Percentiles rank a stretch among this genome's conserved stretches.
Evolutionary conservation across 306 rosid species (phyloP).

Genomic region (Quercus gilva): DNA sequence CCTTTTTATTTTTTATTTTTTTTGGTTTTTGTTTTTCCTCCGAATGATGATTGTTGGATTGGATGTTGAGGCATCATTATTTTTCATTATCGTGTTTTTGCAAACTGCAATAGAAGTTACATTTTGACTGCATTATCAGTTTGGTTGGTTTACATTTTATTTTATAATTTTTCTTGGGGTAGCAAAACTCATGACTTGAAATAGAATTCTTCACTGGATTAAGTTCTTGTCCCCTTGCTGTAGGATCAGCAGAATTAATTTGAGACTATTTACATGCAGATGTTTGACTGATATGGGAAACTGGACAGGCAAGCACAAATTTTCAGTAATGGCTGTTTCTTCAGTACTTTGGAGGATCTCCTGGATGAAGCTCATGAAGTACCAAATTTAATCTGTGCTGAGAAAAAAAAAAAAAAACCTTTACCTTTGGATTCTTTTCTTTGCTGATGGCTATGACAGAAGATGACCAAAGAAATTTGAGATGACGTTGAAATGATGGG

Average conservation of each 20-base stretch:
- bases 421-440: constrained; percentile 24
- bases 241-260: constrained; percentile 14
- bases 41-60: too few species aligned
- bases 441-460: constrained; percentile 21
- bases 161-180: background rate
- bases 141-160: too few species aligned
- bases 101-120: too few species aligned
- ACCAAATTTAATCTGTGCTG: constrained; percentile 29
- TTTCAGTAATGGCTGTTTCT: constrained; percentile 16
- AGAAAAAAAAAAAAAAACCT: constrained; percentile 29
- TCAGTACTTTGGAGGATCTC: constrained; percentile 24
- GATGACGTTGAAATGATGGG: constrained; percentile 13
- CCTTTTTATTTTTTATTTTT: too few species aligned
- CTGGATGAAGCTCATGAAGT: constrained; percentile 31
- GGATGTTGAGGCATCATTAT: too few species aligned
- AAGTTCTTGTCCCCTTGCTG: background rate
- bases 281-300: constrained; percentile 51
- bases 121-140: too few species aligned
- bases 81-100: too few species aligned
- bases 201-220: background rate
- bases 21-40: too few species aligned
- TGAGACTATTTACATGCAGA: constrained; percentile 47
- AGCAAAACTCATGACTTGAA: background rate
- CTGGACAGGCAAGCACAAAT: constrained; percentile 22
- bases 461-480: constrained; percentile 10